These are phyloP conservation scores for Coemansia sp. DNA, from an alignment of 192 early-diverging fungal species.

Conservation along the genomic window DNA sequence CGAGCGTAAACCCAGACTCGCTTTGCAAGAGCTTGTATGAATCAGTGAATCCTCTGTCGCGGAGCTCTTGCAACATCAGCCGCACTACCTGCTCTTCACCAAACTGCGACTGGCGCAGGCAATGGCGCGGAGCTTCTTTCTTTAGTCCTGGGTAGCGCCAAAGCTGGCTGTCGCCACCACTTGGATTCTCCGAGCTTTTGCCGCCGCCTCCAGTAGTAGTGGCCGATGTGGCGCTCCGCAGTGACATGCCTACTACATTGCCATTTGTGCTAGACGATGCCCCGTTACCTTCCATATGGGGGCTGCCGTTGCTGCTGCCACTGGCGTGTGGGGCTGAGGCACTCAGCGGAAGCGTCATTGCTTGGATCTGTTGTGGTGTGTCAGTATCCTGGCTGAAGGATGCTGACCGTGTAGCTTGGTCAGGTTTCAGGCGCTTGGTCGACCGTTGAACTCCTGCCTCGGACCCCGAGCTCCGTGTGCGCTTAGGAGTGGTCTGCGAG, in stretches of 20 bases:
- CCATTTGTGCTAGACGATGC: slow-evolving; percentile 9
- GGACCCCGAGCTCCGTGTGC: slow-evolving; percentile 40
- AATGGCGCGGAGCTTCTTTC: slow-evolving; percentile 39
- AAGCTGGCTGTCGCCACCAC: neutral
- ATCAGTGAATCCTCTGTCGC: slow-evolving; percentile 77
- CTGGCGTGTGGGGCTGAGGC: slow-evolving; percentile 4
- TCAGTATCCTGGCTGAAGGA: slow-evolving; percentile 15
- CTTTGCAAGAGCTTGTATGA: slow-evolving; percentile 69
- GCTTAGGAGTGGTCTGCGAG: slow-evolving; percentile 45
- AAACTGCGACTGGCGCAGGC: slow-evolving; percentile 50
- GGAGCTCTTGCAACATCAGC: slow-evolving; percentile 85
- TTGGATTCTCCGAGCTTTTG: neutral
- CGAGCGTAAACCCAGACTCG: slow-evolving; percentile 81
- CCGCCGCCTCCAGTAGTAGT: slow-evolving; percentile 11
- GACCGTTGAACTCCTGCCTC: slow-evolving; percentile 30
- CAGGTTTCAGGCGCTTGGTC: slow-evolving; percentile 33
- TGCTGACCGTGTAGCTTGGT: slow-evolving; percentile 15
- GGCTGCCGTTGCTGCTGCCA: slow-evolving; percentile 2
- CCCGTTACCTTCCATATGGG: neutral
- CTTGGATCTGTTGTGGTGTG: slow-evolving; percentile 11
- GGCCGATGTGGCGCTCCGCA: slow-evolving; percentile 6
- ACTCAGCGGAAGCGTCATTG: slow-evolving; percentile 33
- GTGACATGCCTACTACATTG: slow-evolving; percentile 11
- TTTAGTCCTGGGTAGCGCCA: slow-evolving; percentile 43
- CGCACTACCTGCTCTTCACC: slow-evolving; percentile 78